These are phyloP conservation scores for Penicillium salamii DNA, from an alignment of 495 filamentous ascomycete genomes.

Conservation along the genomic window DNA sequence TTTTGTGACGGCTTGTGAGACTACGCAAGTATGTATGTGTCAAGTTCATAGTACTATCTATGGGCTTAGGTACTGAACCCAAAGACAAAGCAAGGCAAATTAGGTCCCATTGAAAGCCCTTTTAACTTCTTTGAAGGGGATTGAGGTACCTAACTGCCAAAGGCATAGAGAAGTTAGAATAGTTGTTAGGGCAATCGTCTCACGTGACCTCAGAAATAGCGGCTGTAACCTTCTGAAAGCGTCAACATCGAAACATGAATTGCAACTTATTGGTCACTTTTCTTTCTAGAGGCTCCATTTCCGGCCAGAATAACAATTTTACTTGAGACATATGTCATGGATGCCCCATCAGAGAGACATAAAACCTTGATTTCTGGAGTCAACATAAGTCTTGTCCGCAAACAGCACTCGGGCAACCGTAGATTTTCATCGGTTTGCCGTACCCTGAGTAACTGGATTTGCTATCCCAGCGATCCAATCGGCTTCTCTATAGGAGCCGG, in stretches of 20 bases:
- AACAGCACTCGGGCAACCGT: conserved; percentile 15
- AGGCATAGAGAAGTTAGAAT: too few relatives aligned
- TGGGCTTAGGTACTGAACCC: too few relatives aligned
- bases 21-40: too few relatives aligned
- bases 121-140: too few relatives aligned
- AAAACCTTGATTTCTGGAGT: neutral
- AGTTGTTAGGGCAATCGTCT: conserved; percentile 10
- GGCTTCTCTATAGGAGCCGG: conserved; percentile 3
- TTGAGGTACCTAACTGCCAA: too few relatives aligned
- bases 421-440: conserved; percentile 9
- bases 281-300: neutral
- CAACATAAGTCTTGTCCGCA: conserved; percentile 15
- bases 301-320: neutral
- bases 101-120: too few relatives aligned
- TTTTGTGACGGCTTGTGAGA: too few relatives aligned
- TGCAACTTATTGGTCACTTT: conserved; percentile 10
- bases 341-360: neutral
- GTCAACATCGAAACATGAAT: conserved; percentile 4
- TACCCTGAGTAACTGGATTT: conserved; percentile 2
- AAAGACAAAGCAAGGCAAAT: too few relatives aligned
- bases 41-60: neutral
- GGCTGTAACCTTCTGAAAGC: conserved; percentile 30
- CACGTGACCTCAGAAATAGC: conserved; percentile 18
- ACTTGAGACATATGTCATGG: neutral
- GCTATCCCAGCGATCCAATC: neutral